Evolutionary conservation across 305 asterid genomes (phyloP).

Genomic region (Ilex paraguariensis): DNA sequence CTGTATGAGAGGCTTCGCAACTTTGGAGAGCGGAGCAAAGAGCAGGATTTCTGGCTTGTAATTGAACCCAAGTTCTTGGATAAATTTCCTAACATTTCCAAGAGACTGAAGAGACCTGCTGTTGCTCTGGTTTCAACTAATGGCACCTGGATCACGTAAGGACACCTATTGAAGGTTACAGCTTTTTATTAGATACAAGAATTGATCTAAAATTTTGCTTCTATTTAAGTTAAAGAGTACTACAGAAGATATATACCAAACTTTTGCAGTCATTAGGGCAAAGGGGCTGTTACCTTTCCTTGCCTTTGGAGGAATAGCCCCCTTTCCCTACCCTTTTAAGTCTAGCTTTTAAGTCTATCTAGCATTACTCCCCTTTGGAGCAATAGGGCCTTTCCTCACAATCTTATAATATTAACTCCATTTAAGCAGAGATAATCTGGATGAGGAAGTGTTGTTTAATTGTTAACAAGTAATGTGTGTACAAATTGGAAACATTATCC

Average conservation of each 20-base stretch:
- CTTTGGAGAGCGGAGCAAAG: constrained; percentile 54
- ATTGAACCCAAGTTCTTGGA: constrained; percentile 92
- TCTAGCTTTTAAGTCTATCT: too few species aligned
- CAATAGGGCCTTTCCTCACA: too few species aligned
- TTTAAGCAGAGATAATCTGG: too few species aligned
- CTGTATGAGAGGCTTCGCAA: constrained; percentile 64
- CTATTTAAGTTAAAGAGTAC: background rate
- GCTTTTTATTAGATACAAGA: background rate
- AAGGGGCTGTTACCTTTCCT: background rate
- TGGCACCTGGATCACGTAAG: constrained; percentile 91
- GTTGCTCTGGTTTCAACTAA: constrained; percentile 94
- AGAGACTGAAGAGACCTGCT: constrained; percentile 85
- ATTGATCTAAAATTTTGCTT: background rate
- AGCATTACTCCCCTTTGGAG: too few species aligned
- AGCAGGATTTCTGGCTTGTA: constrained; percentile 96
- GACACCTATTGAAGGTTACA: background rate
- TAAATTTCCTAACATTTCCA: constrained; percentile 66
- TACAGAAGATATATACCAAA: background rate
- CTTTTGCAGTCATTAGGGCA: background rate
- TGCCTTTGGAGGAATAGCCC: background rate
- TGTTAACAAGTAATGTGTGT: background rate
- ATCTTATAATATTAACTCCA: too few species aligned
- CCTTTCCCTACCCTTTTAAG: too few species aligned
- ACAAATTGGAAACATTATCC: background rate
- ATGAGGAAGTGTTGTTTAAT: background rate